Evolutionary conservation across 495 filamentous ascomycete species (phyloP), one percentile per base, ranked within the genome.

Genomic region (Amniculicola lignicola): DNA sequence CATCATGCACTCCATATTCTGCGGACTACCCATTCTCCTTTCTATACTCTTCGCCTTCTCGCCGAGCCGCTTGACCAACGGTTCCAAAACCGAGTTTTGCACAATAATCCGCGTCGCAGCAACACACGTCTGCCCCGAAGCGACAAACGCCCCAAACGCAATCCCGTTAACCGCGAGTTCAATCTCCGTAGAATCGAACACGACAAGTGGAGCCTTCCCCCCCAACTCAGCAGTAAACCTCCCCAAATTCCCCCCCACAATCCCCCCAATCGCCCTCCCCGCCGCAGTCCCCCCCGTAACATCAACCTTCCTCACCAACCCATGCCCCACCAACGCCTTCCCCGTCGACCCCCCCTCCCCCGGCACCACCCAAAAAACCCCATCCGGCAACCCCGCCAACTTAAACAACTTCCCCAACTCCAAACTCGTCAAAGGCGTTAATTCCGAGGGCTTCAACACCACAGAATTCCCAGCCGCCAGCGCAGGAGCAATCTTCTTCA

Each of bases 31-130:
- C 64, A 81, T 76, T 23, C 74, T 70, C 29, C 62, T 59, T 15
- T 66, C 62, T 40, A 78, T 77, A 2, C 56, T 72, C 28, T 38
- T 48, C 53, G 46, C 67, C 61, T 48, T 72, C 42, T 16, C 47
- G 39, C 27, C 59, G 44, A 33, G 63, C 63, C 51, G 71, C 59
- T 39, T 54, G 6, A 69, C 59, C 49, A 79, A 78, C 2, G 65
- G 57, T 45, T 67, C 54, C 49, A 72, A 65, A 39, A 74, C 69
- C 35, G 62, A 56, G 15, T 60, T 54, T 64, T 89, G 84, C 0
- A 89, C 80, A 61, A 86, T 88, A 47, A 89, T 78, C 0, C 85
- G 69, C 62, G 88, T 89, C 2, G 86, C 84, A 0, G 83, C 84
- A 27, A 88, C 82, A 59, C 86, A 89, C 0, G 86, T 85, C 65